phyloP scores from a whole-genome alignment of 352 stramenopile genomes.

The Globisporangium uncinulatum region DNA sequence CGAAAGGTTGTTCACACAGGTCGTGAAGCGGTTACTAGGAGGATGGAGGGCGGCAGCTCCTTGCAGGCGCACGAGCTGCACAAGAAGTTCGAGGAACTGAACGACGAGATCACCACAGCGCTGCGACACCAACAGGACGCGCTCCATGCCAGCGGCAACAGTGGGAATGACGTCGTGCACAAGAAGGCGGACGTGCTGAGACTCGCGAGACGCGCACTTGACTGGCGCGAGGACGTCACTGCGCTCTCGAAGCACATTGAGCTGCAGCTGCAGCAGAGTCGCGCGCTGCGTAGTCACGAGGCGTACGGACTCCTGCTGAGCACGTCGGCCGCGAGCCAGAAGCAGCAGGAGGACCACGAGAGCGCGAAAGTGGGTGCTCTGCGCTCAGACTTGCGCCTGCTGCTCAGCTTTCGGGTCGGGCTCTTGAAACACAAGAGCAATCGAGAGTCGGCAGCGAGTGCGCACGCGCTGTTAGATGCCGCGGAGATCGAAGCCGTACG shows the following conservation, averaged over 20 bases:
- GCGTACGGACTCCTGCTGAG: slow-evolving; percentile 43
- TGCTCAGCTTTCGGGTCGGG: slow-evolving; percentile 56
- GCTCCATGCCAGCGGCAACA: slow-evolving; percentile 12
- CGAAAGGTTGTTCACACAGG: too few species aligned
- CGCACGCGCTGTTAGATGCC: slow-evolving; percentile 6
- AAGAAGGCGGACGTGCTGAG: slow-evolving; percentile 42
- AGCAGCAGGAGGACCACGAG: slow-evolving; percentile 42
- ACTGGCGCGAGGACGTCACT: slow-evolving; percentile 71
- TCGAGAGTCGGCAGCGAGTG: slow-evolving; percentile 10
- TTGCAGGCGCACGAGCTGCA: slow-evolving; percentile 56
- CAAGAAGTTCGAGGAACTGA: slow-evolving; percentile 69
- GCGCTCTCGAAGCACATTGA: slow-evolving; percentile 72
- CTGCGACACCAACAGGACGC: slow-evolving; percentile 49
- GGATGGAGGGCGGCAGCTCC: slow-evolving; percentile 36
- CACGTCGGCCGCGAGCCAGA: slow-evolving; percentile 26
- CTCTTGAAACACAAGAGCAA: slow-evolving; percentile 22
- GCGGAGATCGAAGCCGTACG: slow-evolving; percentile 38
- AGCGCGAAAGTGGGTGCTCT: slow-evolving; percentile 41
- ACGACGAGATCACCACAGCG: slow-evolving; percentile 55
- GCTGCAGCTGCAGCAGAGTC: slow-evolving; percentile 63
- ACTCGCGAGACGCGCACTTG: slow-evolving; percentile 43
- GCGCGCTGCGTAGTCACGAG: slow-evolving; percentile 48
- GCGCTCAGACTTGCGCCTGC: slow-evolving; percentile 52
- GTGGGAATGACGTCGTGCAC: slow-evolving; percentile 4
- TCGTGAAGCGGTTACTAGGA: slow-evolving; percentile 6